A percentile compares a stretch with the other conserved stretches of the same genome.
phyloP scores from a whole-genome alignment of 495 filamentous ascomycete species.

The Paragyromitra xinjiangensis region DNA sequence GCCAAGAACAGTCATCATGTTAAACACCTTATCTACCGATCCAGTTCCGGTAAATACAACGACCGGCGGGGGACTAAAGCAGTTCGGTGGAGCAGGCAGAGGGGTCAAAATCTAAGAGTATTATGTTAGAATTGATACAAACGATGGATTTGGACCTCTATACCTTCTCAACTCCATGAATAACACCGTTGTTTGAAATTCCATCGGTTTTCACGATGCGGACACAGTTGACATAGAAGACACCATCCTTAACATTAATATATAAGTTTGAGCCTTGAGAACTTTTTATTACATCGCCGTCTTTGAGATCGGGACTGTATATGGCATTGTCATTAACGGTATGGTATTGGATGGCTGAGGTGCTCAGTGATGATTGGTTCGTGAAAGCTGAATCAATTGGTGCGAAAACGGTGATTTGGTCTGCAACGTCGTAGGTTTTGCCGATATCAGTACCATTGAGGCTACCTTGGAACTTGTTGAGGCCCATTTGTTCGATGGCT shows the following conservation, averaged over 20 bases:
- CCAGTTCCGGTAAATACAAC: constrained; percentile 33
- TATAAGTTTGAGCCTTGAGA: constrained; percentile 50
- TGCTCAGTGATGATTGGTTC: constrained; percentile 28
- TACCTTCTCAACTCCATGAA: constrained; percentile 59
- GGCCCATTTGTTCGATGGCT: background rate
- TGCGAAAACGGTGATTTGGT: constrained; percentile 58
- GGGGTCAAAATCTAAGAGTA: background rate
- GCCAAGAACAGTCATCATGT: constrained; percentile 26
- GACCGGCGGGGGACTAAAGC: background rate
- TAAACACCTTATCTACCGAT: constrained; percentile 52
- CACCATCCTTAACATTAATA: constrained; percentile 36
- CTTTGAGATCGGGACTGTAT: constrained; percentile 55
- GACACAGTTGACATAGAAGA: constrained; percentile 59
- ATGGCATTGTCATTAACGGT: constrained; percentile 47
- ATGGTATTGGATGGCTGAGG: constrained; percentile 54
- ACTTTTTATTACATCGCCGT: constrained; percentile 51
- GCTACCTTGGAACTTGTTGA: background rate
- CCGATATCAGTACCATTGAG: background rate
- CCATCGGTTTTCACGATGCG: constrained; percentile 57
- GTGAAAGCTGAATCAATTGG: constrained; percentile 57
- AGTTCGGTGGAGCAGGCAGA: constrained; percentile 2
- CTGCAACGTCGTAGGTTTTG: constrained; percentile 36
- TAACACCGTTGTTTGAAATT: constrained; percentile 59
- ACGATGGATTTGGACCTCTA: background rate
- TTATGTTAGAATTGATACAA: background rate